Base-by-base conservation (phyloP, 805 yeast genomes). In the Zygotorulaspora florentina region DNA sequence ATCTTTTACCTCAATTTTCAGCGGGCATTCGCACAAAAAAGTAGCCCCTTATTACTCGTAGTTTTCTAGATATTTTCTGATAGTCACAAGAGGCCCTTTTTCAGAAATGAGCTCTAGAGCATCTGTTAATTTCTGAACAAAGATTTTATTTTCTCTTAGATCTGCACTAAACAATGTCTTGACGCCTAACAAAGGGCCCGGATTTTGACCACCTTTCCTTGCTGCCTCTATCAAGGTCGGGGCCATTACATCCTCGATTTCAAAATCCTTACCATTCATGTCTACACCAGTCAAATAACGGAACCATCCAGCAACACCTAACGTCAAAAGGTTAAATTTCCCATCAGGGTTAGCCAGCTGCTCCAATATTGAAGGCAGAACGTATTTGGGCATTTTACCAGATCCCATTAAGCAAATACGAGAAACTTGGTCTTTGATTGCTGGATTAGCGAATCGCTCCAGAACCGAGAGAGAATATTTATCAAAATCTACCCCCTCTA, bases 341-440 rank as follows among this genome's bases (percentile, higher is more conserved):
- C 35, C 35, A 17, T 45, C 18, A 27, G 40, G 34, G 25, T 16
- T 40, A 7, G 39, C 40, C 23, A 45, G 18, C 37, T 45, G 45
- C 39, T 45, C 47, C 12, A 30, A 40, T 23, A 45, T 45, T 8
- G 47, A 45, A 12, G 47, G 47, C 18, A 45, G 27, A 34, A 45
- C 45, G n/a, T 45, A 45, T 31, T 45, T 45, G 3, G 47, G 47
- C 47, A 45, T 45, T 28, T 45, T 45, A 17, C 47, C 47, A 16
- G 47, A 45, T n/a, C 47, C 47, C 47, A 45, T 45, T 26, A 40
- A 23, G 27, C 47, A 45, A 10, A 45, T 45, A 31, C 47, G 44
- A n/a, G 47, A 17, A 15, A 45, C 47, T 8, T 40, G 43, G 30
- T 45, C 47, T 25, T 40, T 26, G 25, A 45, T 45, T 2, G 47